Evolutionary conservation across 306 rosid genomes (phyloP), one percentile per base, ranked within the genome.

Genomic region (Sindora glabra): DNA sequence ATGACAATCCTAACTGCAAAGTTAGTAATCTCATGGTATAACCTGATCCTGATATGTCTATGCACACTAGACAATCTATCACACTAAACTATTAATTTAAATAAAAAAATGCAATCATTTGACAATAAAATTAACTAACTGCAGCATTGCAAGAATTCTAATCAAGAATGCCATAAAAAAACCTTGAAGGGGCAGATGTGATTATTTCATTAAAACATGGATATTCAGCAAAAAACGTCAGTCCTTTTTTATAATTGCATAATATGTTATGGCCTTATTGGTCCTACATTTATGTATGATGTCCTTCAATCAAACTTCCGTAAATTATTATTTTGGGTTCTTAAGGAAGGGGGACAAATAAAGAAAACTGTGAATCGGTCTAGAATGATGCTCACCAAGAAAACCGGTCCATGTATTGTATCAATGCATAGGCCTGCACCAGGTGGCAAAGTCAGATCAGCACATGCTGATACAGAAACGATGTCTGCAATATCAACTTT

Each of bases 361-460:
- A 29, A 29, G 8, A 29, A 29, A 29, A 29, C 34, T 29, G 8
- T 9, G n/a, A 29, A 29, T 29, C 2, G 8, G 8, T 29, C 24
- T n/a, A 56, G 19, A 59, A 24, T 27, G 36, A 56, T 59, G 54
- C 89, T 80, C 75, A 94, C 99, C 96, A 92, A 51, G 86, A 48
- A 92, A 69, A 92, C 68, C 22, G 86, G 79, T 66, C 96, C 97
- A 18, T 82, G 82, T 69, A 69, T 65, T 46, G 95, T 89, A 77
- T 86, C 87, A 56, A 92, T 80, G 83, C 87, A 86, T 65, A 92
- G 99, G 59, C 99, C 99, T 4, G 99, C 95, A 77, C 96, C 99
- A 14, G 95, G 94, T 23, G 95, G 97, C 72, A 92, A 81, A 68
- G 97, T 92, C 70, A 92, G 81, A 85, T 92, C 96, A 23, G 97